Base-by-base conservation (phyloP, 2,329 filamentous ascomycete genomes). In the Colletotrichum sp. region DNA sequence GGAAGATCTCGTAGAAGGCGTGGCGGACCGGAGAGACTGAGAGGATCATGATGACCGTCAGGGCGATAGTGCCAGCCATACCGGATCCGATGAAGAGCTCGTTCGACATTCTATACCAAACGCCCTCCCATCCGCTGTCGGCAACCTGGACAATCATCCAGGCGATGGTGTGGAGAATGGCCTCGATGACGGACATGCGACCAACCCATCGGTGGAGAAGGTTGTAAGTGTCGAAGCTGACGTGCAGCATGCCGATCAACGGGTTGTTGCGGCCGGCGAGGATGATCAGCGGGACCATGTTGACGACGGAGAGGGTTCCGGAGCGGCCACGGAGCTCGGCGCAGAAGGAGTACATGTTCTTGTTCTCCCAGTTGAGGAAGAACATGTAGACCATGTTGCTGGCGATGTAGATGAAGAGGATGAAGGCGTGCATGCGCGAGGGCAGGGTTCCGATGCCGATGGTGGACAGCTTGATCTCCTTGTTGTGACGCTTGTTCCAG, bases 201-300 rank as follows among this genome's bases (percentile, higher is more conserved):
- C 95, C 95, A 78, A 95, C 90, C 95, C 95, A 97, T 78, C 95
- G 85, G 77, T 88, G 86, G n/a, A 88, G 80, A 10, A 88, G 92
- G 83, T 99, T 99, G 89, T 98, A 99, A 1, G 96, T 98, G 84
- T 99, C 97, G 86, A 98, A 99, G 84, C 95, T 96, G 83, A 99
- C 94, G 80, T 94, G 92, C 73, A 99, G 90, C 39, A 98, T 84
- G 5, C 89, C 85, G 81, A 99, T 98, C 65, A 98, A 88, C 10
- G 95, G 95, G 86, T 99, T 99, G 88, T 99, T 99, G 82, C 97
- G 94, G 44, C 95, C 93, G 15, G 96, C 96, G 73, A 99, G 91
- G 78, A 99, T 91, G 81, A 99, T 90, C 34, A 98, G 92, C 7
- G 97, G 96, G 36, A 99, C 92, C 92, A 99, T 95, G 86, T 98